Evolutionary conservation across 2,329 filamentous ascomycete genomes (phyloP).

Genomic region (Microdochium paspali): DNA sequence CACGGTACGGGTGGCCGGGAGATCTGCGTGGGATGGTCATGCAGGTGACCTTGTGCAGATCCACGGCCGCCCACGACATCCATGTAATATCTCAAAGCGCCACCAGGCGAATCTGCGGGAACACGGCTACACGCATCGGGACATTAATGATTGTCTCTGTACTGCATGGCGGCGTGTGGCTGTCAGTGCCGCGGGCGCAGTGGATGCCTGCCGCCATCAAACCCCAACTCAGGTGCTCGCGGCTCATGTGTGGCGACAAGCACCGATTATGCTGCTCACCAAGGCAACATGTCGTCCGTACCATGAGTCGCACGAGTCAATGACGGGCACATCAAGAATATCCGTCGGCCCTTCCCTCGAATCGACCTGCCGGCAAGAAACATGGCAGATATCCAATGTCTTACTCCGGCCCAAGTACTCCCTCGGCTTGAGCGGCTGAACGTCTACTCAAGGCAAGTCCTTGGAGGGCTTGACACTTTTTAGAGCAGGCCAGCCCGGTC

Average conservation of each 20-base stretch:
- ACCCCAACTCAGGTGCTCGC: neutral
- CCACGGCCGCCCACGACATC: neutral
- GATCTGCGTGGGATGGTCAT: neutral
- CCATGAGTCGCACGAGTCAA: no score
- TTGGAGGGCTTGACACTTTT: no score
- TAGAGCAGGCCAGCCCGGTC: no score
- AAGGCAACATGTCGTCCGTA: no score
- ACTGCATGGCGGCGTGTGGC: neutral
- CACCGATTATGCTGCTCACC: neutral
- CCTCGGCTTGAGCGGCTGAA: no score
- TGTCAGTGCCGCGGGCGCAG: neutral
- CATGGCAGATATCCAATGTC: no score
- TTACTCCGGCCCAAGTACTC: no score
- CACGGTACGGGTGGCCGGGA: neutral
- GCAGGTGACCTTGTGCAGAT: constrained; percentile 1
- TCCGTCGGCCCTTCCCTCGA: no score
- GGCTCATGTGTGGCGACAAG: neutral
- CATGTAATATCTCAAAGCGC: neutral
- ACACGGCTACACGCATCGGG: neutral
- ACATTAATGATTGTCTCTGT: neutral
- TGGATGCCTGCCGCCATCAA: neutral
- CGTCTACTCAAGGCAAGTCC: no score
- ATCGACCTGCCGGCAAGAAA: no score
- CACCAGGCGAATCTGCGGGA: neutral
- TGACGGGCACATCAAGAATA: no score